Evolutionary conservation across 2,329 filamentous ascomycete genomes (phyloP).

Genomic region (Pseudogymnoascus sp.): DNA sequence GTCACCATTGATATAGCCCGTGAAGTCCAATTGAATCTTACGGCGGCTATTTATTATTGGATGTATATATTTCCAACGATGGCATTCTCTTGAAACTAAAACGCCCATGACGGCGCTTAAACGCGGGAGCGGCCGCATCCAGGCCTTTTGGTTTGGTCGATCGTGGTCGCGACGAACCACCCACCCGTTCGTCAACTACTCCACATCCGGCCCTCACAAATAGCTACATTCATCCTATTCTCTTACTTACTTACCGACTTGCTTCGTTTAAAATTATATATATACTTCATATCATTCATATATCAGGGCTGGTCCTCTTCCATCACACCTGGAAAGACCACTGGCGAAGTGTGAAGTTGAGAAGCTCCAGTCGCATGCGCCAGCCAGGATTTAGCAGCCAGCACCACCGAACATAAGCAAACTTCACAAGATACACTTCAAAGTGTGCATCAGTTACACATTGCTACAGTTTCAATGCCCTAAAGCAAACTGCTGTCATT

Average conservation of each 20-base stretch:
- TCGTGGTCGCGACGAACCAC: conserved; percentile 3
- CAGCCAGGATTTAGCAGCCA: neutral
- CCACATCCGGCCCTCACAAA: neutral
- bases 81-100: neutral
- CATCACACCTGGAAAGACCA: neutral
- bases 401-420: neutral
- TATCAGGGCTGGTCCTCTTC: neutral
- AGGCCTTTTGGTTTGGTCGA: neutral
- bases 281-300: neutral
- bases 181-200: neutral
- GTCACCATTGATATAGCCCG: neutral
- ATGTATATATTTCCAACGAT: neutral
- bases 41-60: neutral
- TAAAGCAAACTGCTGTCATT: neutral
- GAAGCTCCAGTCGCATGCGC: neutral
- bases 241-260: neutral
- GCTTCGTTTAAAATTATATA: neutral
- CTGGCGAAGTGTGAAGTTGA: neutral
- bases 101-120: conserved; percentile 4
- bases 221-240: neutral
- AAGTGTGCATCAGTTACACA: neutral
- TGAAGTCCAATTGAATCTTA: neutral
- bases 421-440: neutral
- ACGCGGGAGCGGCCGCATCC: conserved; percentile 2
- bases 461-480: neutral